phyloP scores from a whole-genome alignment of 768 basidiomycete genomes.

The Nidularia pulvinata region DNA sequence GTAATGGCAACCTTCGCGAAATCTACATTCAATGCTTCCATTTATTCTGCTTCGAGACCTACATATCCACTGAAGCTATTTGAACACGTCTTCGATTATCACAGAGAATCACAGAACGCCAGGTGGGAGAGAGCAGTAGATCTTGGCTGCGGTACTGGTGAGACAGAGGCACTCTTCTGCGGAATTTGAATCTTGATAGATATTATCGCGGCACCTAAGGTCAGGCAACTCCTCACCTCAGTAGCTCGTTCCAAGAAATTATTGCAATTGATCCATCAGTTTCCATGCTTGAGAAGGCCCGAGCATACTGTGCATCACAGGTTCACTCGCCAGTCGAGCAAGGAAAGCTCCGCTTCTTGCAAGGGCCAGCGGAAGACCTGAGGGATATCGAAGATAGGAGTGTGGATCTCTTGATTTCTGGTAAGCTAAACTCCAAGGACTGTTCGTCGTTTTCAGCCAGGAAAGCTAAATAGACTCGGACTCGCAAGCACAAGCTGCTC shows the following conservation, averaged over 20 bases:
- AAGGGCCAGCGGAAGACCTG: conserved; percentile 55
- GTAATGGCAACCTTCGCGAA: conserved; percentile 80
- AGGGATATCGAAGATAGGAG: conserved; percentile 39
- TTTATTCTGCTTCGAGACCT: conserved; percentile 71
- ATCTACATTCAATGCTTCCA: conserved; percentile 61
- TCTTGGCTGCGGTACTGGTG: conserved; percentile 86
- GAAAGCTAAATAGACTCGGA: too few relatives aligned
- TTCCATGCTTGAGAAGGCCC: conserved; percentile 66
- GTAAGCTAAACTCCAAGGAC: conserved; percentile 21
- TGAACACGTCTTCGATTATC: conserved; percentile 62
- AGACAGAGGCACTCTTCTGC: background rate
- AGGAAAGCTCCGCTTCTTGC: conserved; percentile 21
- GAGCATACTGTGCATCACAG: conserved; percentile 13
- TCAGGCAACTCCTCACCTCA: conserved; percentile 64
- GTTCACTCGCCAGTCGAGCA: conserved; percentile 1
- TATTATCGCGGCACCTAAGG: conserved; percentile 33
- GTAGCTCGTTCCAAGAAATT: conserved; percentile 48
- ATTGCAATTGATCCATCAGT: conserved; percentile 73
- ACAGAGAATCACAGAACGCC: conserved; percentile 24
- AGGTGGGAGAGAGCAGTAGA: conserved; percentile 67
- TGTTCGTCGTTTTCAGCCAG: too few relatives aligned
- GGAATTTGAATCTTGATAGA: too few relatives aligned
- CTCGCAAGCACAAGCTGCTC: conserved; percentile 69
- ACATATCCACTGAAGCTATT: conserved; percentile 71
- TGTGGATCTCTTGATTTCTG: conserved; percentile 70